Base-by-base conservation (phyloP, 2,329 filamentous ascomycete genomes). In the Ophiostoma quercus region DNA sequence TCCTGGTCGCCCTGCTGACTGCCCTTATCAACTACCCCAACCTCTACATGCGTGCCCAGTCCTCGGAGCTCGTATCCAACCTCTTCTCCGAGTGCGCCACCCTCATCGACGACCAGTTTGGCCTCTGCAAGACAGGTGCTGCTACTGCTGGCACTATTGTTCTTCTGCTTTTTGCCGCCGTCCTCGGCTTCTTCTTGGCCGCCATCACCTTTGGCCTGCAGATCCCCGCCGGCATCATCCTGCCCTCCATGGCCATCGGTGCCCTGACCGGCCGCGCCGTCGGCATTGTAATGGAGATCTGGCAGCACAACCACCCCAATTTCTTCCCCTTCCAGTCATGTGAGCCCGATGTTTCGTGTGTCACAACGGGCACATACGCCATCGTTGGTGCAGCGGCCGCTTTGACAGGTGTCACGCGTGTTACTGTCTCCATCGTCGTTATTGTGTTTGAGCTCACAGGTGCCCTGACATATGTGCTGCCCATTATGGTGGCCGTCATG, bases 371-470 rank as follows among this genome's bases (percentile, higher is more conserved):
- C 16, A 96, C 94, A 1, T 99, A 99, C 77, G 95, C 95, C 73
- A 96, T 99, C 75, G 91, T 99, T 72, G 95, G 95, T 43, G 95
- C 95, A 0, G 94, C 95, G 0, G 94, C 95, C 3, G 92, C 94
- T n/a, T 87, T 99, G 1, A 92, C 92, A 6, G 95, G 95, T 66
- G 92, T 96, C 47, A 98, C 94, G 22, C 88, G 94, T 74, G 96
- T 99, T 89, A 99, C 95, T 0, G 93, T 97, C 12, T 97, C 94
- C 14, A 97, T 99, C 74, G 94, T 99, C 4, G 95, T 98, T 76
- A 99, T 99, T 81, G 97, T 97, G 91, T 99, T 99, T 77, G 95
- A 99, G 82, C 88, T 99, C 70, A 99, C 95, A 0, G 95, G 95
- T 68, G 95, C 95, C 1, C 85, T 99, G 37, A 96, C 93, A 0